phyloP scores from a whole-genome alignment of 2,329 filamentous ascomycete genomes.

The Aspergillus terreus region DNA sequence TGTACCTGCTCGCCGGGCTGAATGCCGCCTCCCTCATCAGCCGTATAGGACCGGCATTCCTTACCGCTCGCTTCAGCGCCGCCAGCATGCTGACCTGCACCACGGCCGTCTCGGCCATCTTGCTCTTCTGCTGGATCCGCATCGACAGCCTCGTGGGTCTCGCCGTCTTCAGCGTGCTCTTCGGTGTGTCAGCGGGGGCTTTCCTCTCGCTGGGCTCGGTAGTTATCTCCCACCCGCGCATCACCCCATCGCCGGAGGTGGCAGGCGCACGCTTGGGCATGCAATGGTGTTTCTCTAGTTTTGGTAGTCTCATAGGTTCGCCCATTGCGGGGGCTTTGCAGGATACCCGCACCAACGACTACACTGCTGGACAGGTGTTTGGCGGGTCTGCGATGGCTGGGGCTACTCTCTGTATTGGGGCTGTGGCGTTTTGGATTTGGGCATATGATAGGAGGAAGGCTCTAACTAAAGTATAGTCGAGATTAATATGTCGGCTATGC shows the following conservation, averaged over 20 bases:
- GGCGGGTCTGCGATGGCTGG: not conserved
- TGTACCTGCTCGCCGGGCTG: not conserved
- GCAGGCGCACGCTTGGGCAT: not conserved
- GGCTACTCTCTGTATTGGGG: not conserved
- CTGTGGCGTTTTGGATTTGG: no score
- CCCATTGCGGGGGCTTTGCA: not conserved
- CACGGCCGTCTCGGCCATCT: not conserved
- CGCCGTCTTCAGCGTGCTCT: not conserved
- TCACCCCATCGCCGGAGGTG: not conserved
- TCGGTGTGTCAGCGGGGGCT: not conserved
- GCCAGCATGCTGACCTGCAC: not conserved
- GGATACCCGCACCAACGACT: not conserved
- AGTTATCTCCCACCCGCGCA: not conserved
- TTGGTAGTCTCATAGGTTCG: not conserved
- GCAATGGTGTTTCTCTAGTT: not conserved
- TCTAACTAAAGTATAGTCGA: no score
- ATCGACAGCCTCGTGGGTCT: not conserved
- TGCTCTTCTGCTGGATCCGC: not conserved
- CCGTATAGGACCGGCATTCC: not conserved
- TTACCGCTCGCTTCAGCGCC: not conserved
- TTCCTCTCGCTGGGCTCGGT: not conserved
- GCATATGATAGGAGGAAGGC: no score
- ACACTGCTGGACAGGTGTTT: not conserved
- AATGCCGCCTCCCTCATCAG: not conserved
- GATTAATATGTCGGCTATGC: no score